These are phyloP conservation scores for Peltaster fructicola DNA, from an alignment of 2,329 filamentous ascomycete genomes.

Conservation along the genomic window DNA sequence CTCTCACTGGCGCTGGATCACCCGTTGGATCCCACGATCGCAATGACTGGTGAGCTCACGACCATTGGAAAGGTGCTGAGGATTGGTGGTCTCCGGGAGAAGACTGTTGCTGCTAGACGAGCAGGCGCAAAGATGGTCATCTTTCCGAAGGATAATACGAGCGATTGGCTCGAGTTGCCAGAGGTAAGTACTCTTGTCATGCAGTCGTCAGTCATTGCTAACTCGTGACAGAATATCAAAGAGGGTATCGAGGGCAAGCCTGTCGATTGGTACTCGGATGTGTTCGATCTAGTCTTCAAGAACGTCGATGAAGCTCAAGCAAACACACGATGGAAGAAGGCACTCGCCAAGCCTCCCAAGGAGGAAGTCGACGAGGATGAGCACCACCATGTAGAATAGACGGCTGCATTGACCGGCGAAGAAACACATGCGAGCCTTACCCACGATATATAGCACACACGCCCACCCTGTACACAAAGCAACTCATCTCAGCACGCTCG, in stretches of 20 bases:
- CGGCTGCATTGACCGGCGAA: too few relatives aligned
- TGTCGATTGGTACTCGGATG: conserved; percentile 83
- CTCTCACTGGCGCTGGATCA: conserved; percentile 68
- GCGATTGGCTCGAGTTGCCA: conserved; percentile 92
- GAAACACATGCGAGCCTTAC: too few relatives aligned
- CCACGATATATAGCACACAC: too few relatives aligned
- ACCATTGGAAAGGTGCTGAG: conserved; percentile 91
- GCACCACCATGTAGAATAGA: conserved; percentile 6
- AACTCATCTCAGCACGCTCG: too few relatives aligned
- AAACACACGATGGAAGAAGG: conserved; percentile 53
- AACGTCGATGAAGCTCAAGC: conserved; percentile 55
- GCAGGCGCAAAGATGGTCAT: conserved; percentile 87
- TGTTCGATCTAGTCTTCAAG: conserved; percentile 82
- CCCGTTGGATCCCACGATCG: conserved; percentile 66
- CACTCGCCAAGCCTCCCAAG: conserved; percentile 39
- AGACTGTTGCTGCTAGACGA: conserved; percentile 85
- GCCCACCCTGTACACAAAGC: too few relatives aligned
- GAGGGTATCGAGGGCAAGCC: conserved; percentile 82
- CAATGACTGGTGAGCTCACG: conserved; percentile 96
- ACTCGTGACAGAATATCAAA: conserved; percentile 69
- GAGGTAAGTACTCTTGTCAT: conserved; percentile 48
- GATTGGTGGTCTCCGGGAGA: conserved; percentile 87
- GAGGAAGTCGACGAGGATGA: conserved; percentile 24
- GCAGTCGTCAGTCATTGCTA: background rate
- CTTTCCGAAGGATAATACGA: conserved; percentile 88